phyloP scores from a whole-genome alignment of 2,329 filamentous ascomycete genomes.

The Scedosporium boydii region DNA sequence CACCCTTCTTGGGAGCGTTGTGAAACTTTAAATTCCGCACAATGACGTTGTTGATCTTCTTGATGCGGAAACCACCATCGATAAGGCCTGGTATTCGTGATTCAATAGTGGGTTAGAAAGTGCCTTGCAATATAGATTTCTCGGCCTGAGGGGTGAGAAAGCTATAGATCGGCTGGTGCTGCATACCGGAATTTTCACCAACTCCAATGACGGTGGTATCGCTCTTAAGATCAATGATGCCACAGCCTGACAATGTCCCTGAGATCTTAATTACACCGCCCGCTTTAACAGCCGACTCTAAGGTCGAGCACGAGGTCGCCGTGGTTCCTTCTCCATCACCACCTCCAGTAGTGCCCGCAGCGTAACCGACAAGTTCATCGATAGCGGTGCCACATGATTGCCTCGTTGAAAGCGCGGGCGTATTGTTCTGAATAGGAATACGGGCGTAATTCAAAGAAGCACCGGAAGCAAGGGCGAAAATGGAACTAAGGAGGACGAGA shows the following conservation, averaged over 20 bases:
- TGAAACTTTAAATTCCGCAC: conserved; percentile 45
- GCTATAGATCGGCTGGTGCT: neutral
- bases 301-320: conserved; percentile 31
- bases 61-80: conserved; percentile 37
- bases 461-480: neutral
- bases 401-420: neutral
- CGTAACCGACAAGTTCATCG: conserved; percentile 18
- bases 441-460: neutral
- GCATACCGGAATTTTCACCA: conserved; percentile 27
- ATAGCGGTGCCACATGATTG: conserved; percentile 2
- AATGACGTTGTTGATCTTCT: conserved; percentile 42
- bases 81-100: conserved; percentile 22
- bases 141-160: too few species aligned
- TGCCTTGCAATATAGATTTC: too few species aligned
- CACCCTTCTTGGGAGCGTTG: conserved; percentile 36
- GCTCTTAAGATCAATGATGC: conserved; percentile 32
- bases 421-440: neutral
- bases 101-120: neutral
- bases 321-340: conserved; percentile 32
- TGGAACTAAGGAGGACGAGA: neutral
- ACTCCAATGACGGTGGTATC: conserved; percentile 43
- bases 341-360: conserved; percentile 32
- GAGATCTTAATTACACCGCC: conserved; percentile 35
- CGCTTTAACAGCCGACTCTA: conserved; percentile 24
- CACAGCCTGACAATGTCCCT: conserved; percentile 31